These are phyloP conservation scores for Aspergillus baeticus DNA, from an alignment of 495 filamentous ascomycete species.

Conservation along the genomic window DNA sequence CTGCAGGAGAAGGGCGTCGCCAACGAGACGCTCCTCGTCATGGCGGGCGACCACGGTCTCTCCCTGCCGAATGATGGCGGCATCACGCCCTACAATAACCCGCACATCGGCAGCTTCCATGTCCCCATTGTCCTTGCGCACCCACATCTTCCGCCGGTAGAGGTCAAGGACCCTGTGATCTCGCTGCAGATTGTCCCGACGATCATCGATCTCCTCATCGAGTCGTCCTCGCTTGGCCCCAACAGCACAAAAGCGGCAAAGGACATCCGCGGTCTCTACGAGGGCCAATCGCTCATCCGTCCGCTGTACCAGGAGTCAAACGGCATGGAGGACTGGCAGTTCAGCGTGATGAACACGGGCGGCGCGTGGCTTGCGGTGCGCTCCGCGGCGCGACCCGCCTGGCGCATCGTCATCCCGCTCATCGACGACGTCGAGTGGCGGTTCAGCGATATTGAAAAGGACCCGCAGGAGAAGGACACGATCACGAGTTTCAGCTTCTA, in stretches of 20 bases:
- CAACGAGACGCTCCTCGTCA: conserved; percentile 48
- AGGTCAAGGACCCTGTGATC: conserved; percentile 43
- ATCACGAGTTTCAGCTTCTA: conserved; percentile 34
- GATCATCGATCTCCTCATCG: conserved; percentile 48
- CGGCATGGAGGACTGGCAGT: conserved; percentile 46
- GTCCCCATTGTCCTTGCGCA: conserved; percentile 51
- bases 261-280: conserved; percentile 43
- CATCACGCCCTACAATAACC: conserved; percentile 49
- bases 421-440: conserved; percentile 45
- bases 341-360: conserved; percentile 53
- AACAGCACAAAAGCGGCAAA: conserved; percentile 30
- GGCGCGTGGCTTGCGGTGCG: conserved; percentile 44
- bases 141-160: conserved; percentile 42
- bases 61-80: conserved; percentile 45
- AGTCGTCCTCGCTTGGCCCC: conserved; percentile 39
- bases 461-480: conserved; percentile 39
- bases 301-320: conserved; percentile 30
- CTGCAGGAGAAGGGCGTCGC: conserved; percentile 48
- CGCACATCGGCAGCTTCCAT: conserved; percentile 48
- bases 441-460: conserved; percentile 41
- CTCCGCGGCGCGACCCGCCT: conserved; percentile 39
- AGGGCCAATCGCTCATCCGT: conserved; percentile 51
- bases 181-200: conserved; percentile 48
- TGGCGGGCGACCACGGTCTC: conserved; percentile 48
- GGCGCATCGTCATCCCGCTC: conserved; percentile 46